Percentiles rank a stretch among this genome's conserved stretches.
Evolutionary conservation across 805 yeast genomes (phyloP).

Genomic region (Candida nemodendra): DNA sequence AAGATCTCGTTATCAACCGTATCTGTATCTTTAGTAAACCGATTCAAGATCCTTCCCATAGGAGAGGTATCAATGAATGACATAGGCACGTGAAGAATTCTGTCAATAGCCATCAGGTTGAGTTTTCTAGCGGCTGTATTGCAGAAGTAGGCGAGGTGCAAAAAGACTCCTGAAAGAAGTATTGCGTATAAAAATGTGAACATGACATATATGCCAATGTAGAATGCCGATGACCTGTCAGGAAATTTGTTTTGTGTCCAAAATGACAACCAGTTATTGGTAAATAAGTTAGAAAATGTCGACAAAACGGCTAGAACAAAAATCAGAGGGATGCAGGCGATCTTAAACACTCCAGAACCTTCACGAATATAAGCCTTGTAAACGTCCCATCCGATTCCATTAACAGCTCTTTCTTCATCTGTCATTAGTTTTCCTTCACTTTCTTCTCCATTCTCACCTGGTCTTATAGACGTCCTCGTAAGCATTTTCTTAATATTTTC

Average conservation of each 20-base stretch:
- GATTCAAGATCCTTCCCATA: slow-evolving; percentile 77
- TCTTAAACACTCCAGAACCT: slow-evolving; percentile 58
- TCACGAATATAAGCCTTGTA: slow-evolving; percentile 49
- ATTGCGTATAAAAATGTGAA: slow-evolving; percentile 50
- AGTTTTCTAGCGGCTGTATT: slow-evolving; percentile 54
- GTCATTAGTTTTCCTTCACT: slow-evolving; percentile 30
- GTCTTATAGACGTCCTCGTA: slow-evolving; percentile 2
- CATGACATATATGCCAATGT: slow-evolving; percentile 72
- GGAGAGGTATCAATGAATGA: slow-evolving; percentile 82
- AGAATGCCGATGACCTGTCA: slow-evolving; percentile 46
- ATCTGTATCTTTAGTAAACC: slow-evolving; percentile 88
- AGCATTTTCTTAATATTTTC: slow-evolving; percentile 16
- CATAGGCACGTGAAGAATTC: slow-evolving; percentile 77
- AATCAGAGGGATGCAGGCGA: slow-evolving; percentile 25
- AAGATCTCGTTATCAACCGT: slow-evolving; percentile 76
- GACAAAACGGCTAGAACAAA: slow-evolving; percentile 30
- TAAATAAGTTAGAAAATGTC: slow-evolving; percentile 53
- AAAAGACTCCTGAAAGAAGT: slow-evolving; percentile 44
- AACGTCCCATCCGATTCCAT: slow-evolving; percentile 43
- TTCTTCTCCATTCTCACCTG: slow-evolving; percentile 48
- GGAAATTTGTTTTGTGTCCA: slow-evolving; percentile 63
- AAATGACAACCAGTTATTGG: slow-evolving; percentile 77
- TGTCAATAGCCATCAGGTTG: slow-evolving; percentile 59
- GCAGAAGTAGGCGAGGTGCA: slow-evolving; percentile 47
- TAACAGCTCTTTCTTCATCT: slow-evolving; percentile 32